phyloP scores from a whole-genome alignment of 2,329 filamentous ascomycete genomes.

The Geosmithia putterillii region DNA sequence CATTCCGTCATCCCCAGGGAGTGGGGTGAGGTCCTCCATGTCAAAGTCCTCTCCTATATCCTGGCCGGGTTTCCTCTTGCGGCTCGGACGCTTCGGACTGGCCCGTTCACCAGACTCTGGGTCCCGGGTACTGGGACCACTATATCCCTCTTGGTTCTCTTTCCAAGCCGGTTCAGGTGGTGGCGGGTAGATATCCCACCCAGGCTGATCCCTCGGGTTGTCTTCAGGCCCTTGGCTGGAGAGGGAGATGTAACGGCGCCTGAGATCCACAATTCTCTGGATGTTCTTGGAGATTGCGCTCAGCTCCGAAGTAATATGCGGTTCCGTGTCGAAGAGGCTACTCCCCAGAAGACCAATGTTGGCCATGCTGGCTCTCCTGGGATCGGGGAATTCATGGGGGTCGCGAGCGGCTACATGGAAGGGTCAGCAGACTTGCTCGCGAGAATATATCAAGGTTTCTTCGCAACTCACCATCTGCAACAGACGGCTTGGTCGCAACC shows the following conservation, averaged over 20 bases:
- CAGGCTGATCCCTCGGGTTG: conserved; percentile 75
- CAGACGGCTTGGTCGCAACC: background rate
- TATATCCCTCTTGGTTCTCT: conserved; percentile 12
- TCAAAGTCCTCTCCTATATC: conserved; percentile 90
- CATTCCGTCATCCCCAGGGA: conserved; percentile 60
- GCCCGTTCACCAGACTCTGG: background rate
- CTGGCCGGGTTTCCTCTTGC: conserved; percentile 71
- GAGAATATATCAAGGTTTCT: background rate
- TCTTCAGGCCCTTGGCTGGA: conserved; percentile 73
- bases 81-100: conserved; percentile 33
- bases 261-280: conserved; percentile 74
- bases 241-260: conserved; percentile 77
- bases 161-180: conserved; percentile 84
- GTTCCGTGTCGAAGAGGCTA: conserved; percentile 59
- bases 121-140: background rate
- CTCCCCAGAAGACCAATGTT: conserved; percentile 14
- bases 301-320: conserved; percentile 73
- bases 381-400: conserved; percentile 4
- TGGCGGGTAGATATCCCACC: conserved; percentile 82
- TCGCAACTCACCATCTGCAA: background rate
- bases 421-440: background rate
- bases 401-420: conserved; percentile 1
- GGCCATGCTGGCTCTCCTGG: conserved; percentile 7
- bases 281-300: conserved; percentile 82
- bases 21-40: conserved; percentile 62